Evolutionary conservation across 2,329 filamentous ascomycete genomes (phyloP), one percentile per base, ranked within the genome.

Genomic region (Ophiocordyceps robertsii): DNA sequence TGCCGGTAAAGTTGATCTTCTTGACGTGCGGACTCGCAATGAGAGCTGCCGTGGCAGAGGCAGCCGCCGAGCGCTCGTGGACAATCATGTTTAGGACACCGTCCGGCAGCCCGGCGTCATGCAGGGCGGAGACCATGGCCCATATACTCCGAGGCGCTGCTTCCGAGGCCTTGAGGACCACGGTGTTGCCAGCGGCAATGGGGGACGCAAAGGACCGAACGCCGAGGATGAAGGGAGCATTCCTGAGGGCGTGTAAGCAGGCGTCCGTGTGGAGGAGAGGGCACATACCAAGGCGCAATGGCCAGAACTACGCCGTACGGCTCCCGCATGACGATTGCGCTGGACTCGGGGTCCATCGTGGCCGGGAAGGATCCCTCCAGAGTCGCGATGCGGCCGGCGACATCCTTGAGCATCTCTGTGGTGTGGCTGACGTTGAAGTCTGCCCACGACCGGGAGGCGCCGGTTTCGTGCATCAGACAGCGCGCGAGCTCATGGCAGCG

Each of bases 1-100:
- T 83, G 30, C 87, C 87, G 0, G 87, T 94, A 61, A 93, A 94
- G 64, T 87, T 92, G 57, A 94, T 70, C 65, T 93, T 93, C 57
- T 78, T 82, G 44, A 93, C 65, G 0, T 68, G 66, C 0, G 75
- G 74, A 52, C 84, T 69, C 39, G 75, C 72, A 49, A 93, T 84
- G 29, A 92, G 60, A 1, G 75, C 66, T 27, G 70, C 70, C 0
- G 84, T 89, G 29, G 90, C 67, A 12, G 70, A 67, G 0, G 80
- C 69, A 0, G 84, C 86, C 50, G 83, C 74, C 44, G 77, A 69
- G 43, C 78, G 75, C 3, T 80, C 73, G 30, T 70, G 64, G 19
- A 80, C 82, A 31, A 94, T 64, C 37, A 87, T 66, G 58, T 89
- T 92, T 29, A 94, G 59, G 4, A 77, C 81, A 21, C 86, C 87